Base-by-base conservation (phyloP, 192 early-diverging fungal species). In the Backusella circina region DNA sequence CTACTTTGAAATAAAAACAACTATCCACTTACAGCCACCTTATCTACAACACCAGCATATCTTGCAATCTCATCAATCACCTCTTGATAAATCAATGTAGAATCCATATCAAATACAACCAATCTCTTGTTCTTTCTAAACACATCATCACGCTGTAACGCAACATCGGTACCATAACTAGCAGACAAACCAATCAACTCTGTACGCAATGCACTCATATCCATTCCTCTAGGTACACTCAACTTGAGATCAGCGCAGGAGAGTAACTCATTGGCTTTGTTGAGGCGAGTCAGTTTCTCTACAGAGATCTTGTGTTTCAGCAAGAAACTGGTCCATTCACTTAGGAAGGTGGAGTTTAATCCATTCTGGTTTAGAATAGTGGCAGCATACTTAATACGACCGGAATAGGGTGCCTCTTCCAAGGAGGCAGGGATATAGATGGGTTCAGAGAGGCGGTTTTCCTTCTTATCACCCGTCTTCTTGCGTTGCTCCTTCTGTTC, bases 71-170 rank as follows among this genome's bases (percentile, higher is more conserved):
- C 98, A 82, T 99, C 98, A 88, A 99, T 99, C 31, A 98, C 97
- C 73, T 99, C 98, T 82, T 99, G 98, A 83, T 95, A 93, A 77
- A 99, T 99, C 36, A 99, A 79, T 5, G 98, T 99, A 3, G 96
- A 97, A 82, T 99, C 98, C 98, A 99, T 99, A 84, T 99, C 98
- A 84, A 99, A 99, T 30, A 99, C 95, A 5, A 96, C 96, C 69
- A 99, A 87, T 50, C 98, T 89, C 83, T 98, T 97, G 74, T 97
- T 88, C 47, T 88, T 86, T 36, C 97, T 84, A 82, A 93, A 97
- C 7, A 98, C 93, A 70, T 95, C 93, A 84, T 95, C 90, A 3
- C 87, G 88, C 81, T 98, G 97, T 77, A 98, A 70, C 12, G 95
- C 95, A 6, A 98, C 93, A 80, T 96, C 95, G 0, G 92, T 88